Percentiles rank a stretch among this genome's conserved stretches.
phyloP scores from a whole-genome alignment of 1,284 basidiomycete species.

The Bjerkandera adusta region DNA sequence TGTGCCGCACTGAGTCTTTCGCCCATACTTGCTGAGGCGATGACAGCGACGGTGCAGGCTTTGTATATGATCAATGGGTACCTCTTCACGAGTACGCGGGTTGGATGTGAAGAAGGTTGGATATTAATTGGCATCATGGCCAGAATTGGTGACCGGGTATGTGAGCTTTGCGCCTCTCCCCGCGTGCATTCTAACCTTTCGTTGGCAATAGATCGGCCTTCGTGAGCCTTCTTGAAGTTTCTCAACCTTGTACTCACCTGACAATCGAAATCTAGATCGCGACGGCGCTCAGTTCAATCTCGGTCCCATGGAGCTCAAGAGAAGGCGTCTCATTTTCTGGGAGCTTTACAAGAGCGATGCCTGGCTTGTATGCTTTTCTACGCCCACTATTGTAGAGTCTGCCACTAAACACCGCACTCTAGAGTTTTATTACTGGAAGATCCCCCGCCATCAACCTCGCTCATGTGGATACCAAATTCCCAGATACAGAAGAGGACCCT shows the following conservation, averaged over 20 bases:
- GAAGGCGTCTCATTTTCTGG: slow-evolving; percentile 52
- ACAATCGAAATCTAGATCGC: slow-evolving; percentile 40
- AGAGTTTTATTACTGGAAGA: slow-evolving; percentile 48
- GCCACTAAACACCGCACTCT: neutral
- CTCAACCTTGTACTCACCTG: neutral
- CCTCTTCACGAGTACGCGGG: slow-evolving; percentile 41
- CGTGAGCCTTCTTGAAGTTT: slow-evolving; percentile 46
- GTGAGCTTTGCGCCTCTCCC: slow-evolving; percentile 19
- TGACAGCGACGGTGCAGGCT: slow-evolving; percentile 45
- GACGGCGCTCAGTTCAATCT: slow-evolving; percentile 52
- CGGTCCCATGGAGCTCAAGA: slow-evolving; percentile 43
- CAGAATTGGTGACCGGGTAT: slow-evolving; percentile 43
- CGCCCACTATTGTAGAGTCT: neutral
- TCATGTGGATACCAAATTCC: slow-evolving; percentile 49
- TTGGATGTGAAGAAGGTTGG: slow-evolving; percentile 46
- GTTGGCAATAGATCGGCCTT: slow-evolving; percentile 44
- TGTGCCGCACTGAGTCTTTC: slow-evolving; percentile 45
- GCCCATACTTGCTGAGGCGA: slow-evolving; percentile 42
- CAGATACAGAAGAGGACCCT: slow-evolving; percentile 42
- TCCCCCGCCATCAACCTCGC: slow-evolving; percentile 44
- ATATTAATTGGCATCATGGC: slow-evolving; percentile 42
- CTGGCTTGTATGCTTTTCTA: slow-evolving; percentile 41
- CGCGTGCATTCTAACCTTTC: neutral
- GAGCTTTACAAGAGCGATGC: slow-evolving; percentile 50
- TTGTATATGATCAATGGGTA: slow-evolving; percentile 46